Evolutionary conservation across 192 early-diverging fungal species (phyloP).

Genomic region (Blastocladiella britannica): DNA sequence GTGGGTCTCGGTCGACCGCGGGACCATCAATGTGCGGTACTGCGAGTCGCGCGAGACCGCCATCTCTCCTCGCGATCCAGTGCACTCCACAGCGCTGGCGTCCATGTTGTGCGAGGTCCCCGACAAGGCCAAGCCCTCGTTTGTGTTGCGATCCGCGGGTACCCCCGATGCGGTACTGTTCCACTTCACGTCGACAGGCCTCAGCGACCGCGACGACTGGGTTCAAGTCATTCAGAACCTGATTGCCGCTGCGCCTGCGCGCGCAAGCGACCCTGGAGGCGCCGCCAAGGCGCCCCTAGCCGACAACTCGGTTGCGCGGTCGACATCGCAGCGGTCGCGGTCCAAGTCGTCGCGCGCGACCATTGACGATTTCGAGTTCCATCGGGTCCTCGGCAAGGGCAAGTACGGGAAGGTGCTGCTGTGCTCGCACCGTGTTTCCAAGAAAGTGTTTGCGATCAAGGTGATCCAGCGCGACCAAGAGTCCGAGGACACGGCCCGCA

Average conservation of each 20-base stretch:
- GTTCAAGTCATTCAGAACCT: constrained; percentile 11
- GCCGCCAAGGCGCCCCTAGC: neutral
- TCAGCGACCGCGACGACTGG: constrained; percentile 14
- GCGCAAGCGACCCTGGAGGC: too few relatives aligned
- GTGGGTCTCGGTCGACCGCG: neutral
- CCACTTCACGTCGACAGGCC: constrained; percentile 5
- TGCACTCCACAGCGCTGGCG: neutral
- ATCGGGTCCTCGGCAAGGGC: constrained; percentile 18
- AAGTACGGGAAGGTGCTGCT: constrained; percentile 24
- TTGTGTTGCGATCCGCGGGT: neutral
- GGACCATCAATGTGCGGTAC: neutral
- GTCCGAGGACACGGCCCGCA: neutral
- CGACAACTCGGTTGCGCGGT: neutral
- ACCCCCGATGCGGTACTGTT: neutral
- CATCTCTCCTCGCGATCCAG: neutral
- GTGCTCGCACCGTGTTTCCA: constrained; percentile 20
- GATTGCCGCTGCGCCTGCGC: too few relatives aligned
- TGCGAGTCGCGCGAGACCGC: neutral
- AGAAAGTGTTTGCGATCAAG: constrained; percentile 29
- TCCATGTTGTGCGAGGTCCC: neutral
- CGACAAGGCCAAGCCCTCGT: neutral
- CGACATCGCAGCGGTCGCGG: neutral
- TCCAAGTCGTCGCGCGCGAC: constrained; percentile 1
- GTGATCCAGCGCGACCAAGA: constrained; percentile 13
- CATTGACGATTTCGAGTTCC: constrained; percentile 20